Percentiles rank a stretch among this genome's conserved stretches.
phyloP scores from a whole-genome alignment of 495 filamentous ascomycete species.

The Penicillium salamii region DNA sequence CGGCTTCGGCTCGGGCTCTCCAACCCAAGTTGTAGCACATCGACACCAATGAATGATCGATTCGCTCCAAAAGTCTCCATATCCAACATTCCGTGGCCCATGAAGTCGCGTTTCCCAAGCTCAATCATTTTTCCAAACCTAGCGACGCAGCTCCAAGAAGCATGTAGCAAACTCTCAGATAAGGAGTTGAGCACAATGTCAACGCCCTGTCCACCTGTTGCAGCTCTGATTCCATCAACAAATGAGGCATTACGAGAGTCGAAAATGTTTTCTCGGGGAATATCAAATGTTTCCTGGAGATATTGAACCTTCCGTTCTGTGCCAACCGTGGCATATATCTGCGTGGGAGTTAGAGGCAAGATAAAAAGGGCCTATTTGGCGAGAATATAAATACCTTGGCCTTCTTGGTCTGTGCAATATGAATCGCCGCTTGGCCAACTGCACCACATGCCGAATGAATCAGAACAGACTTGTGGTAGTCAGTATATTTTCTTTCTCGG shows the following conservation, averaged over 20 bases:
- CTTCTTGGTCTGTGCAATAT: no score
- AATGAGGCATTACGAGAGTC: constrained; percentile 47
- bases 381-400: no score
- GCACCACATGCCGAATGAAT: constrained; percentile 28
- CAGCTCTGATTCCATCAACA: constrained; percentile 33
- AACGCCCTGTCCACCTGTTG: constrained; percentile 49
- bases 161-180: constrained; percentile 43
- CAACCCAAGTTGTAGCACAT: constrained; percentile 15
- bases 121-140: constrained; percentile 53
- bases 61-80: constrained; percentile 39
- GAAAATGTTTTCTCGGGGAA: constrained; percentile 47
- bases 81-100: constrained; percentile 14
- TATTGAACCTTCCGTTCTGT: constrained; percentile 37
- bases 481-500: no score
- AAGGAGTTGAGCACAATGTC: constrained; percentile 52
- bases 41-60: constrained; percentile 24
- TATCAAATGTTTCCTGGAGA: constrained; percentile 28
- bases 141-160: constrained; percentile 53
- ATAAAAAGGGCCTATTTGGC: no score
- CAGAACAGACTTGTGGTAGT: constrained; percentile 8
- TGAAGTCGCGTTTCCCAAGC: constrained; percentile 33
- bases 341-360: no score
- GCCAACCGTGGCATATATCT: constrained; percentile 47
- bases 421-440: constrained; percentile 25
- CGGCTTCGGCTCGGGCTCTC: no score